Evolutionary conservation across 495 filamentous ascomycete genomes (phyloP), one percentile per base, ranked within the genome.

Genomic region (Penicillium ochrochloron): DNA sequence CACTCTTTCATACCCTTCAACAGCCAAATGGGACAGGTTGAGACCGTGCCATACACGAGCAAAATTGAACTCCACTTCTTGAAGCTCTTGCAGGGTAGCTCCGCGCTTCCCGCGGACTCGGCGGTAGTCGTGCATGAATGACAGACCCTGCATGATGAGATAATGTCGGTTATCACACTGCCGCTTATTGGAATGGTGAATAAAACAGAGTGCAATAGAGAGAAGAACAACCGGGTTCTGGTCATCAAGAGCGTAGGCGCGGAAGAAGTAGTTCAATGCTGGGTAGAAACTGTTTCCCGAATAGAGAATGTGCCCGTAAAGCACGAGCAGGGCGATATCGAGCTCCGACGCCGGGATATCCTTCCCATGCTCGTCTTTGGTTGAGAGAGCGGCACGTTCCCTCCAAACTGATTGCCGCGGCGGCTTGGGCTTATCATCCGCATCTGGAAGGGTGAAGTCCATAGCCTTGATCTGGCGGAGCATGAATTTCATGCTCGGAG

Each of bases 1-100:
- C 37, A 86, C 83, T 54, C 82, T 80, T 63, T 87, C 76, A 72
- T 97, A 99, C 57, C 85, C 91, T 34, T 88, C 85, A 17, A 91
- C 78, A 3, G 95, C 94, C 15, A 97, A 73, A 72, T 94, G 90
- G 15, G 82, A 80, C 35, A 98, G 75, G 1, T 94, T 93, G 10
- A 98, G 83, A 41, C 90, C 79, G 69, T 96, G 92, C 75, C 90
- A 97, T 3, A 89, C 84, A 14, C 92, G 83, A 21, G 86, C 95
- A 51, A 93, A 84, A 69, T 99, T 98, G 75, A 90, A 98, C 63
- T 97, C 90, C 23, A 93, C 92, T 74, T 98, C 95, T 73, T 93
- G 91, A 50, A 80, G 73, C 68, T 88, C 83, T 44, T 80, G 73
- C n/a, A 78, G 67, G 2, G 77, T 66, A 57, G 58, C 72, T 29